Conservation (phyloP, 1,284 basidiomycete genomes). For the Agaricales sp. region DNA sequence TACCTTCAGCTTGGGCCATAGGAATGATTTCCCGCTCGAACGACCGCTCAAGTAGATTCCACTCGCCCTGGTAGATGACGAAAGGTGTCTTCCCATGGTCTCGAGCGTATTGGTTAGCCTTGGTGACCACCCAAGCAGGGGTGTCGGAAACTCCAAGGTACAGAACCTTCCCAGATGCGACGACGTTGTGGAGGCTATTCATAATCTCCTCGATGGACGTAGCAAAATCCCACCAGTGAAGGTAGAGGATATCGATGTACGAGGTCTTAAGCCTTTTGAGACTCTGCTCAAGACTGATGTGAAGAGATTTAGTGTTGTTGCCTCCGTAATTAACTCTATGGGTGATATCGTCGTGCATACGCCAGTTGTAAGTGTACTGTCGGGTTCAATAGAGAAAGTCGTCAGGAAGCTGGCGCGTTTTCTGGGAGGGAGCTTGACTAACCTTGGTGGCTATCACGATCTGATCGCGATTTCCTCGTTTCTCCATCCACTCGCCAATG, state of each 20-base stretch:
- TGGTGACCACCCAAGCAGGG: constrained; percentile 21
- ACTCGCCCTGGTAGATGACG: constrained; percentile 1
- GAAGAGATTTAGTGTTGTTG: constrained; percentile 23
- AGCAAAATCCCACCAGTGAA: constrained; percentile 28
- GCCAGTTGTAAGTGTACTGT: constrained; percentile 22
- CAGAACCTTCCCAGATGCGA: constrained; percentile 31
- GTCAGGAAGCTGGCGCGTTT: constrained; percentile 13
- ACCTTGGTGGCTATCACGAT: constrained; percentile 33
- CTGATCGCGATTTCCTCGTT: constrained; percentile 27
- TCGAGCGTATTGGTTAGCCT: background rate
- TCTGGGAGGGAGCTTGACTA: constrained; percentile 9
- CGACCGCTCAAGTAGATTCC: constrained; percentile 35
- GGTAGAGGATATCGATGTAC: constrained; percentile 25
- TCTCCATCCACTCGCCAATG: constrained; percentile 31
- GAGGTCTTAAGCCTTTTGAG: constrained; percentile 32
- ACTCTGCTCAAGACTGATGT: constrained; percentile 20
- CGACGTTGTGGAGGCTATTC: constrained; percentile 31
- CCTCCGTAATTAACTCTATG: constrained; percentile 21
- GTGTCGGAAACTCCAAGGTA: constrained; percentile 31
- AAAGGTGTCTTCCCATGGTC: constrained; percentile 1
- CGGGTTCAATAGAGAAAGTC: too few species aligned
- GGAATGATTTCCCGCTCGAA: constrained; percentile 45
- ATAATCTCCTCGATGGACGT: constrained; percentile 33
- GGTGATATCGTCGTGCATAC: constrained; percentile 12
- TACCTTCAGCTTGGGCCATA: constrained; percentile 25